phyloP scores from a whole-genome alignment of 306 rosid genomes.

The Cyamopsis tetragonoloba region DNA sequence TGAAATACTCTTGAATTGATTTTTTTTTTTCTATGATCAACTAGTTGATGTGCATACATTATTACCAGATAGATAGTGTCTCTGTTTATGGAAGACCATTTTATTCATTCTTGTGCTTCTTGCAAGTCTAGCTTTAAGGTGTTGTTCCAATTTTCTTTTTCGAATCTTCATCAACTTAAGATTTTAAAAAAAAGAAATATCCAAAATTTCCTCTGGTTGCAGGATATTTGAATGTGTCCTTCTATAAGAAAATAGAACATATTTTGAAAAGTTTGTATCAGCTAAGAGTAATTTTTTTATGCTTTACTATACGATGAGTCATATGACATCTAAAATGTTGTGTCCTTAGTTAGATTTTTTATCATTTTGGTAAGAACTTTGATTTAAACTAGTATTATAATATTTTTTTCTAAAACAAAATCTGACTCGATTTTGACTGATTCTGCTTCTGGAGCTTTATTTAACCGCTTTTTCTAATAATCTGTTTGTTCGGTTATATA shows the following conservation, averaged over 20 bases:
- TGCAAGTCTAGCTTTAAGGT: background rate
- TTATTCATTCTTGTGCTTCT: background rate
- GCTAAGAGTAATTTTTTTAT: background rate
- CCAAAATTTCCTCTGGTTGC: background rate
- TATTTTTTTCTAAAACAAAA: background rate
- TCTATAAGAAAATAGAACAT: background rate
- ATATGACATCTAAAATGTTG: background rate
- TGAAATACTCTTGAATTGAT: background rate
- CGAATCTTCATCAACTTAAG: background rate
- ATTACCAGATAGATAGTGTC: background rate
- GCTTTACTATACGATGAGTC: background rate
- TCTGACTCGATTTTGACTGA: slow-evolving; percentile 1
- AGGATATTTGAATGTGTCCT: background rate
- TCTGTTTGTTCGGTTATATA: background rate
- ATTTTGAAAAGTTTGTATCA: background rate
- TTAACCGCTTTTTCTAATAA: background rate
- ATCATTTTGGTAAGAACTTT: background rate
- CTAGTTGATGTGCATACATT: background rate
- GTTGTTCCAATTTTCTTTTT: background rate
- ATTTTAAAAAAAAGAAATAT: background rate
- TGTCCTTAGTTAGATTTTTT: background rate
- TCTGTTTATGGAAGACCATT: background rate
- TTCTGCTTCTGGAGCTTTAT: background rate
- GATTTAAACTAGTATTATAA: background rate
- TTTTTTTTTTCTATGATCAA: background rate